Evolutionary conservation across 257 asterid genomes (phyloP).

Genomic region (Solanum boliviense): DNA sequence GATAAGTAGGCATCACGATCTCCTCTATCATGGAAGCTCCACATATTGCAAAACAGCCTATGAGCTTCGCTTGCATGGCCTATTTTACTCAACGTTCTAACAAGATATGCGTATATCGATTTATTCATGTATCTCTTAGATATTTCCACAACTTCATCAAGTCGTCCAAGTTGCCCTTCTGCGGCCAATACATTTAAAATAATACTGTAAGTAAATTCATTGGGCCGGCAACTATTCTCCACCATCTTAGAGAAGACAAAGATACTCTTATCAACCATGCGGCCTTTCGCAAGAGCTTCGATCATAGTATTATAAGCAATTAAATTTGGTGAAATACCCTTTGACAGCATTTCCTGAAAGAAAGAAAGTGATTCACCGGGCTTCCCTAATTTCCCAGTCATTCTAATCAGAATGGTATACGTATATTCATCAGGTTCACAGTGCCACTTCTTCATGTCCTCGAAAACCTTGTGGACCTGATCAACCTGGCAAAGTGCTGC

Average conservation of each 20-base stretch:
- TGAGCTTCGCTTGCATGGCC: slow-evolving; percentile 92
- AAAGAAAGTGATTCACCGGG: slow-evolving; percentile 51
- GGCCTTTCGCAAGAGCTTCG: slow-evolving; percentile 60
- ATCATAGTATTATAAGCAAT: slow-evolving; percentile 79
- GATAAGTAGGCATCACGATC: slow-evolving; percentile 76
- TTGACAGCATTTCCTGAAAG: slow-evolving; percentile 72
- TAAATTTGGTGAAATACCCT: slow-evolving; percentile 60
- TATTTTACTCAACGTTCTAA: slow-evolving; percentile 59
- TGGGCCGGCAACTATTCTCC: slow-evolving; percentile 75
- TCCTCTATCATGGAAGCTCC: slow-evolving; percentile 83
- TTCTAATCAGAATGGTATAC: slow-evolving; percentile 70
- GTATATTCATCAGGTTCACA: slow-evolving; percentile 83
- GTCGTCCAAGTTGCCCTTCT: slow-evolving; percentile 68
- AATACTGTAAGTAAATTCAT: slow-evolving; percentile 75
- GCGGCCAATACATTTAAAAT: slow-evolving; percentile 55
- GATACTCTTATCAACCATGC: slow-evolving; percentile 53
- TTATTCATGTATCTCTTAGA: slow-evolving; percentile 75
- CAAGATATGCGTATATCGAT: slow-evolving; percentile 72
- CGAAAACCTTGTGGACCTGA: slow-evolving; percentile 48
- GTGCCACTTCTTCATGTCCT: slow-evolving; percentile 72
- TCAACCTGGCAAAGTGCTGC: slow-evolving; percentile 74
- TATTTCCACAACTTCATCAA: slow-evolving; percentile 69
- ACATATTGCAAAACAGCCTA: slow-evolving; percentile 82
- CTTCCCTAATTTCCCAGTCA: slow-evolving; percentile 65
- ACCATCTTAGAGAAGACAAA: slow-evolving; percentile 75